Conservation (phyloP, 495 filamentous ascomycete genomes). For the Symbiotaphrina buchneri region DNA sequence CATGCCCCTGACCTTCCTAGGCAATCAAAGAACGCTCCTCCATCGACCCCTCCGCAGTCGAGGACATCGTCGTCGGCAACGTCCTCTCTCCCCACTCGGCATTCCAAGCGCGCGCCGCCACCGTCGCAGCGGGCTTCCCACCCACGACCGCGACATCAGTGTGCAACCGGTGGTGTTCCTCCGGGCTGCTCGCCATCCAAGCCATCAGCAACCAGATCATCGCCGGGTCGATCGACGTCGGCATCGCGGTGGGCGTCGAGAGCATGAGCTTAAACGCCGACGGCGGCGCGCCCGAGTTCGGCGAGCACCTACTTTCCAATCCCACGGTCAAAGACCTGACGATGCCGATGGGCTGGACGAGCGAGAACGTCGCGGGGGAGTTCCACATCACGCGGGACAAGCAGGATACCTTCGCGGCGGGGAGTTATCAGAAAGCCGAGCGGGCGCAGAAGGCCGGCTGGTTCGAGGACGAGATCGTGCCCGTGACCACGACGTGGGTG, state of each 20-base stretch:
- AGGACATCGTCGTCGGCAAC: conserved; percentile 70
- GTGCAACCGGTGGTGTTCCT: conserved; percentile 69
- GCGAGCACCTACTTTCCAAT: conserved; percentile 37
- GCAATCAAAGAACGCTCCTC: too few species aligned
- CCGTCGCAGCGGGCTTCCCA: conserved; percentile 63
- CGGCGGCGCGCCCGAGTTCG: conserved; percentile 46
- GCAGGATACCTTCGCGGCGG: conserved; percentile 65
- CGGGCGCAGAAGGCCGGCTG: conserved; percentile 40
- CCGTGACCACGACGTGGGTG: conserved; percentile 39
- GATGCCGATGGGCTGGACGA: conserved; percentile 87
- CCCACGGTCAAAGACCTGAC: conserved; percentile 69
- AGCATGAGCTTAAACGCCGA: conserved; percentile 86
- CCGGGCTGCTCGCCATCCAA: conserved; percentile 53
- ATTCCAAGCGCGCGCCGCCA: conserved; percentile 77
- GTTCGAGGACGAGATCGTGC: conserved; percentile 62
- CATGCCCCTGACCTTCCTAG: too few species aligned
- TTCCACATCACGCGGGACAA: conserved; percentile 49
- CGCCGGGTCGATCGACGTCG: conserved; percentile 47
- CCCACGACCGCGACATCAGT: conserved; percentile 55
- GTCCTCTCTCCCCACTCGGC: conserved; percentile 81
- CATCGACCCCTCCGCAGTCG: conserved; percentile 52
- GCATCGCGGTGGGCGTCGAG: conserved; percentile 80
- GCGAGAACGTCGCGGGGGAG: conserved; percentile 66
- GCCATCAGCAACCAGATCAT: conserved; percentile 46
- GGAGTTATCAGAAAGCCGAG: conserved; percentile 46